Evolutionary conservation across 495 filamentous ascomycete genomes (phyloP), one percentile per base, ranked within the genome.

Genomic region (Bacidia gigantensis): DNA sequence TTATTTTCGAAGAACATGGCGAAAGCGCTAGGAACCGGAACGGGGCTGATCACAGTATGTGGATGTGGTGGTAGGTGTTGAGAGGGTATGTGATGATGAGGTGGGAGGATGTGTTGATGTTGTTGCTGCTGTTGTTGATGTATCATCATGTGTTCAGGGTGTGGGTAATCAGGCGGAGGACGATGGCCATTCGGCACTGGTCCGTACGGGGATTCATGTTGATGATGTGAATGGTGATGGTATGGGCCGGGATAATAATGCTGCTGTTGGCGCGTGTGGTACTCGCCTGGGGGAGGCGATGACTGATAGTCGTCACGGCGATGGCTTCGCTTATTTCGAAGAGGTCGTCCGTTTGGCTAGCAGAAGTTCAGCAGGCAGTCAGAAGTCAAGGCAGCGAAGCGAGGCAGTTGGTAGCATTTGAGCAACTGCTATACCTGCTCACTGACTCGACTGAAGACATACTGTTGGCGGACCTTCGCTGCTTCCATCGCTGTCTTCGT

Each of bases 261-360:
- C 11, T 51, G 55, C 2, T 58, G 50, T 3, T 58, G 63, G 47
- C 20, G 18, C 14, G 38, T 50, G 17, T 32, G 22, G 26, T 50
- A 50, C 11, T 50, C 32, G 3, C 58, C 52, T 11, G 46, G 46
- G 1, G 42, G 40, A 21, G 58, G 53, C 26, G 57, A 57, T 1
- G 60, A 57, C 3, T 55, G 47, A 42, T 44, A 49, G 23, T 49
- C 46, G 9, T 54, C 54, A 42, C 60, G 60, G 26, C 60, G 60
- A 39, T 62, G 60, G 55, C 56, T 82, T 44, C 89, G 83, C 73
- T 96, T 96, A 26, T 81, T 80, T 52, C 89, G 84, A 47, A 95
- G 73, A 14, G 89, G 89, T 56, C 92, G 89, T 65, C 95, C 88
- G 69, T 90, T 82, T 14, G 87, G 87, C 87, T 94, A 62, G 56